Evolutionary conservation across 164 flowering plant species (phyloP), one percentile per base, ranked within the genome.

Genomic region (Chloranthus sessilifolius): DNA sequence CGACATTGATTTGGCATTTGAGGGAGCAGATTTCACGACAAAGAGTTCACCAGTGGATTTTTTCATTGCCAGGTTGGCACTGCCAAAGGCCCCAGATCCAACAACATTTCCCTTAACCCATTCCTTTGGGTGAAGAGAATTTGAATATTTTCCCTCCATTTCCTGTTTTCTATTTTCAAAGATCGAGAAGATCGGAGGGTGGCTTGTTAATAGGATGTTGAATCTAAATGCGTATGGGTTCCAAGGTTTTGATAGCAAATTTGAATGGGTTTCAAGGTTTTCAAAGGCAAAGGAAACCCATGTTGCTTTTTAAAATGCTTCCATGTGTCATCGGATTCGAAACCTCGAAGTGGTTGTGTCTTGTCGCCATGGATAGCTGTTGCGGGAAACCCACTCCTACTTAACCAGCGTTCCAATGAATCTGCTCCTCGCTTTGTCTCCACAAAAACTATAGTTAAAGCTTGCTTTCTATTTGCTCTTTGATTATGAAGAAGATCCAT

Each of bases 381-480:
- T 45, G 86, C 70, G n/a, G 73, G 74, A 51, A 75, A 74, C 33
- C 86, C 81, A 61, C 70, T 75, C 41, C 8, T 50, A 20, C 56
- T 67, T 23, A 80, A 37, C 77, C 79, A 78, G 25, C 62, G 21
- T 34, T 75, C 82, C 30, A 80, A 50, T 2, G 67, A 54, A 68
- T 80, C 86, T 7, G 76, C 86, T 17, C 83, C 76, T 62, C 63
- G 73, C 65, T 80, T 80, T 0, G 81, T 80, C 70, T 80, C 83
- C 22, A 75, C 83, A 72, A 80, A 80, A 25, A 80, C 73, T 47
- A 80, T 42, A 2, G 81, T 77, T 55, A 80, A 51, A 40, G 71
- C 56, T 56, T 55, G 69, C 86, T 80, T 45, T 16, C 67, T 65
- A 60, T 69, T 67, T 8, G 55, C 53, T 35, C 23, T 58, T 37